Base-by-base conservation (phyloP, 2,329 filamentous ascomycete genomes). In the Xylariaceae sp. region DNA sequence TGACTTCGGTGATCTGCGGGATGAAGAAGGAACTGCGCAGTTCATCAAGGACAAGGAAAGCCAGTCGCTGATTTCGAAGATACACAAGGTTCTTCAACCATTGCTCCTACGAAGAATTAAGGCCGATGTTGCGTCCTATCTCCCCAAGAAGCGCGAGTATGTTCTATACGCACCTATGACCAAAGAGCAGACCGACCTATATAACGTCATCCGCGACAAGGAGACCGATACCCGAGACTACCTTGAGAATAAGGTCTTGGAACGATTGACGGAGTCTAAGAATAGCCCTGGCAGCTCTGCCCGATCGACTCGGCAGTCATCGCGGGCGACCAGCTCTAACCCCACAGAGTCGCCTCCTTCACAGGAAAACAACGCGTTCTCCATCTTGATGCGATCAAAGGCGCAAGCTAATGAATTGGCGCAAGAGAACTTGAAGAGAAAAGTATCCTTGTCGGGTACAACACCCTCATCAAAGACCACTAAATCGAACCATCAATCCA, bases 91-190 rank as follows among this genome's bases (percentile, higher is more conserved):
- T 29, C 72, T 99, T 0, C 96, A 97, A 64, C 94, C 94, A 0
- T 86, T 99, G 63, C 76, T 99, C 1, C 76, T 99, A 1, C 83
- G 94, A 1, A 81, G 94, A 19, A 81, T 99, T 59, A 99, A 99
- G 72, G 87, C 89, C 0, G 94, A 99, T 65, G 94, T 99, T 0
- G 92, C 95, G 52, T 86, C 86, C 2, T 83, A 90, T 47, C 77
- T 99, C n/a, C 94, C 94, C 0, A 95, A 92, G 72, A 99, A 99
- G 75, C 83, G 94, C 31, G 94, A 99, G 70, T 99, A 99, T 62
- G 88, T 99, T 2, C 75, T 99, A 0, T 97, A 94, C 65, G 94
- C 94, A 0, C 94, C 94, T 0, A 84, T 99, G 72, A 96, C 91
- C 0, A 81, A 85, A 29, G 90, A 94, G 62, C 94, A 99, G 67